Evolutionary conservation across 305 asterid species (phyloP).

Genomic region (Euphrasia arctica): DNA sequence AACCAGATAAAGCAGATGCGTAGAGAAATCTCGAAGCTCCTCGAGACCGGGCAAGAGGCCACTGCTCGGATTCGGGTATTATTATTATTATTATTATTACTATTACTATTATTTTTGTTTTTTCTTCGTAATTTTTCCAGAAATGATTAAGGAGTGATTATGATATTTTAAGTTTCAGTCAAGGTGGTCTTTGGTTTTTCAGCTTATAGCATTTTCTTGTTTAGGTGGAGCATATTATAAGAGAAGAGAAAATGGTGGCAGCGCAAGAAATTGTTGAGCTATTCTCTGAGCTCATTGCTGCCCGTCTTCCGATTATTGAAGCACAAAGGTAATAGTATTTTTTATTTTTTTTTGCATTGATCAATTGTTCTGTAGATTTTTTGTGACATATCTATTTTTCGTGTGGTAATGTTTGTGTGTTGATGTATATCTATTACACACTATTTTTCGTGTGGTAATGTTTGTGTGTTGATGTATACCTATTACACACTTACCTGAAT

Average conservation of each 20-base stretch:
- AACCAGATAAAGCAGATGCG: conserved; percentile 92
- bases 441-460: neutral
- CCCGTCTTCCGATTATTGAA: conserved; percentile 90
- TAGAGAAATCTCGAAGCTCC: conserved; percentile 84
- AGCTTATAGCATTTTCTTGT: conserved; percentile 18
- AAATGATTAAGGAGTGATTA: conserved; percentile 16
- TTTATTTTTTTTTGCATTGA: neutral
- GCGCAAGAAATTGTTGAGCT: conserved; percentile 98
- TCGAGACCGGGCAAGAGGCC: conserved; percentile 99
- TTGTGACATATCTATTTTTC: neutral
- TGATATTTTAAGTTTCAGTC: neutral
- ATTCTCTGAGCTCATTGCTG: conserved; percentile 79
- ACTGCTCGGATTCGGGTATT: conserved; percentile 96
- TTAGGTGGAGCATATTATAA: conserved; percentile 90
- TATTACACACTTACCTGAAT: neutral
- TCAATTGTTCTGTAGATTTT: neutral
- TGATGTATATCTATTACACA: neutral
- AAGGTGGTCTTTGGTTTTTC: neutral
- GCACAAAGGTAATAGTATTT: conserved; percentile 57
- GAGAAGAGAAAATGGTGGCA: conserved; percentile 98
- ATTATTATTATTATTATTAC: conserved; percentile 31
- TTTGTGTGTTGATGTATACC: neutral
- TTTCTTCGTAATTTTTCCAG: no score
- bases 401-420: neutral
- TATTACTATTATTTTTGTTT: neutral